These are phyloP conservation scores for Fusarium mundagurra DNA, from an alignment of 2,329 filamentous ascomycete species.

Conservation along the genomic window DNA sequence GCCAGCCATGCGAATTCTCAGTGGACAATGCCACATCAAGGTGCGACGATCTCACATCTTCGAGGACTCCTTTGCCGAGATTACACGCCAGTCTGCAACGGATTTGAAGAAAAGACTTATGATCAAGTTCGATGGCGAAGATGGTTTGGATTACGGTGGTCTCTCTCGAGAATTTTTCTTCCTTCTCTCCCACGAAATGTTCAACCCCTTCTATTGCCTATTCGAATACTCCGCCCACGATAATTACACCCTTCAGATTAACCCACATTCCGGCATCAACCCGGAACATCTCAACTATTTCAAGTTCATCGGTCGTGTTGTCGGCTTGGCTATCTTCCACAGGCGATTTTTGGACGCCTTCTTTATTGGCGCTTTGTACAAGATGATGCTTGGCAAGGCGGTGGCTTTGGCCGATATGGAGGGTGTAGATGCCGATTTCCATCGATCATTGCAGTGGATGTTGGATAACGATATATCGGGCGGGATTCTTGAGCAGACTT, in stretches of 20 bases:
- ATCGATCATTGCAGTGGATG: slow-evolving; percentile 96
- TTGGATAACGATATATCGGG: slow-evolving; percentile 95
- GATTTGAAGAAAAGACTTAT: slow-evolving; percentile 98
- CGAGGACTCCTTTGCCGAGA: slow-evolving; percentile 98
- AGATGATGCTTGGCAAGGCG: slow-evolving; percentile 97
- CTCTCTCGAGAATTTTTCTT: slow-evolving; percentile 99
- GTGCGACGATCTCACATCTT: slow-evolving; percentile 97
- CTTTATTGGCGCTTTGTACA: slow-evolving; percentile 99
- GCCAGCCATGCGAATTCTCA: slow-evolving; percentile 92
- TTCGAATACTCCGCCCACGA: slow-evolving; percentile 99
- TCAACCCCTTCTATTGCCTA: slow-evolving; percentile 99
- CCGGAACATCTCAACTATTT: slow-evolving; percentile 99
- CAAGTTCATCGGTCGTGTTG: slow-evolving; percentile 98
- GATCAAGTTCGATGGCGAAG: slow-evolving; percentile 99
- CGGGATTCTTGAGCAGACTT: slow-evolving; percentile 92
- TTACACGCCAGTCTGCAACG: slow-evolving; percentile 93
- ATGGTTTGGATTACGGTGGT: slow-evolving; percentile 97
- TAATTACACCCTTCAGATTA: slow-evolving; percentile 99
- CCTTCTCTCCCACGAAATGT: slow-evolving; percentile 99
- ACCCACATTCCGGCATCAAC: slow-evolving; percentile 98
- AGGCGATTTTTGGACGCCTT: slow-evolving; percentile 97
- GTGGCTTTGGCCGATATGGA: slow-evolving; percentile 96
- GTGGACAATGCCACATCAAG: slow-evolving; percentile 98
- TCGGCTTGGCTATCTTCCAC: slow-evolving; percentile 97
- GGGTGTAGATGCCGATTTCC: slow-evolving; percentile 97